phyloP scores from a whole-genome alignment of 2,329 filamentous ascomycete species.

The Ceratocystis alfenasii region DNA sequence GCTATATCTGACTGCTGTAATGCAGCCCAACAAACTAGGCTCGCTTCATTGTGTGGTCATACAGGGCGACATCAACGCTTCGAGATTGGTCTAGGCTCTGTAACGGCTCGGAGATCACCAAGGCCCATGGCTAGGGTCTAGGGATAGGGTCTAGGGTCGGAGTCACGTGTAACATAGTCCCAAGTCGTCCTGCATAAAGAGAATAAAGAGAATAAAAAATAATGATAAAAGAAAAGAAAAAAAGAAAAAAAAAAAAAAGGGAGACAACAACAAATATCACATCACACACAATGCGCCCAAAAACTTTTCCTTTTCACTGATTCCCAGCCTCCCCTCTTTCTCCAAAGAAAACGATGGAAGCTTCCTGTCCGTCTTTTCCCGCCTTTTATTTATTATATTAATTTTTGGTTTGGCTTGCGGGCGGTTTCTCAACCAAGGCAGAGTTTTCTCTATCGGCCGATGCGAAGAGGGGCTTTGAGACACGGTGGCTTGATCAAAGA shows the following conservation, averaged over 20 bases:
- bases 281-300: constrained; percentile 2
- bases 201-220: background rate
- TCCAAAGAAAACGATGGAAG: constrained; percentile 6
- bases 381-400: background rate
- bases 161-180: too few species aligned
- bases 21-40: constrained; percentile 1
- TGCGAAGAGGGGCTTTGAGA: background rate
- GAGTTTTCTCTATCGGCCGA: constrained; percentile 6
- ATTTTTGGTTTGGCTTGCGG: background rate
- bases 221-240: background rate
- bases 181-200: background rate
- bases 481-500: constrained; percentile 9
- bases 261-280: constrained; percentile 6
- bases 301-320: constrained; percentile 3
- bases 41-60: background rate
- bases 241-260: constrained; percentile 1
- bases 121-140: too few species aligned
- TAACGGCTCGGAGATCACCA: too few species aligned
- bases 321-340: constrained; percentile 11
- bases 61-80: background rate
- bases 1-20: background rate
- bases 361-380: background rate
- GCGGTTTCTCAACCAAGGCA: background rate
- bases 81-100: background rate
- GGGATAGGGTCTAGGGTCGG: too few species aligned